A percentile compares a stretch with the other conserved stretches of the same genome.
phyloP scores from a whole-genome alignment of 768 basidiomycete genomes.

The Lyophyllum atratum region DNA sequence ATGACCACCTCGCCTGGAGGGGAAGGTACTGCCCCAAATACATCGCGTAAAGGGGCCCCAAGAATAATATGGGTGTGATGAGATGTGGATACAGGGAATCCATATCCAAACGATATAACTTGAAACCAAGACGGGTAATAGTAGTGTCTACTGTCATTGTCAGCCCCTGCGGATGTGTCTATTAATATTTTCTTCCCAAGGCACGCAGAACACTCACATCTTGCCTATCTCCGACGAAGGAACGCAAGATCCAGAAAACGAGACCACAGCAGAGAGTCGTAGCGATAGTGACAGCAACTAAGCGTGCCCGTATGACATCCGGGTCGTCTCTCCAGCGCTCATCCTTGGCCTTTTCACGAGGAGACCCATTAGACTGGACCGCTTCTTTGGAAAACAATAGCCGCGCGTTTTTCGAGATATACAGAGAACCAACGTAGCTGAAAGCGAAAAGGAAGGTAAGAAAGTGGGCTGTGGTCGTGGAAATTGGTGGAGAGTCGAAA shows the following conservation, averaged over 20 bases:
- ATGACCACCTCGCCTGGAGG: constrained; percentile 52
- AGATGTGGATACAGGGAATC: constrained; percentile 48
- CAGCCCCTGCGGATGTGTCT: constrained; percentile 10
- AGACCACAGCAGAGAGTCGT: constrained; percentile 58
- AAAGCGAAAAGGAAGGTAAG: constrained; percentile 60
- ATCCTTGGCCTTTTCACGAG: constrained; percentile 27
- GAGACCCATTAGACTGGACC: constrained; percentile 24
- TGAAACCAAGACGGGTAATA: constrained; percentile 43
- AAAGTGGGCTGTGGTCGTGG: constrained; percentile 45
- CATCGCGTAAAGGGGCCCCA: constrained; percentile 72
- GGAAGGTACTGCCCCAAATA: constrained; percentile 53
- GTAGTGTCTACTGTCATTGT: constrained; percentile 29
- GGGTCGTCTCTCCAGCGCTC: constrained; percentile 82
- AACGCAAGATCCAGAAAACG: constrained; percentile 47
- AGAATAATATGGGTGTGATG: constrained; percentile 71
- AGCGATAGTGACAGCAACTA: constrained; percentile 66
- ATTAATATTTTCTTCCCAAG: background rate
- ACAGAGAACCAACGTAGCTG: constrained; percentile 83
- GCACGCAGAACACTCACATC: constrained; percentile 18
- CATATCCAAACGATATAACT: constrained; percentile 14
- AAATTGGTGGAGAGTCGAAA: constrained; percentile 26
- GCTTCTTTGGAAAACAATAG: constrained; percentile 46
- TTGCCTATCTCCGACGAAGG: constrained; percentile 20
- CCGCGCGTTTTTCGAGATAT: constrained; percentile 67
- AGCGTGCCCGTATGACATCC: constrained; percentile 77